Evolutionary conservation across 73 alveolate species (phyloP).

Genomic region (Symbiodinium natans): DNA sequence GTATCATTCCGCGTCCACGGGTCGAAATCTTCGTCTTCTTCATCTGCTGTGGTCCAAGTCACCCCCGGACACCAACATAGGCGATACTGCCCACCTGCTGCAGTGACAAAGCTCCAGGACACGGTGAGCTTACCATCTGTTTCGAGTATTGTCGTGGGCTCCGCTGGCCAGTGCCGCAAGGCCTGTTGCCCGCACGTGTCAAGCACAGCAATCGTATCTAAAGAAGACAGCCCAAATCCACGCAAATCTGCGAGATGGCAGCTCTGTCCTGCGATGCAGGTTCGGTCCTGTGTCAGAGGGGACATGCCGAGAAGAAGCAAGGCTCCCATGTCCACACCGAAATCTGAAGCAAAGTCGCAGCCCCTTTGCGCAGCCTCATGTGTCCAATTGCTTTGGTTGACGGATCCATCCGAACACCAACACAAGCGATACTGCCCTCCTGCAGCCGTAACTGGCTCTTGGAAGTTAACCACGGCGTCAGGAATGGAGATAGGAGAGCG

Average conservation of each 20-base stretch:
- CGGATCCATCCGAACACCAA: slow-evolving; percentile 7
- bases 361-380: too few species aligned
- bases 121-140: background rate
- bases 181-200: slow-evolving; percentile 29
- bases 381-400: background rate
- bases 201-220: slow-evolving; percentile 14
- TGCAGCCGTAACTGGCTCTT: background rate
- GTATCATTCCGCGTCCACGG: background rate
- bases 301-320: slow-evolving; percentile 32
- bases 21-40: background rate
- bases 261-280: slow-evolving; percentile 35
- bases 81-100: slow-evolving; percentile 56
- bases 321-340: slow-evolving; percentile 8
- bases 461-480: background rate
- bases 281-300: slow-evolving; percentile 14
- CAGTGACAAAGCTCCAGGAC: background rate
- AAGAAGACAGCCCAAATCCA: slow-evolving; percentile 8
- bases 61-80: slow-evolving; percentile 65
- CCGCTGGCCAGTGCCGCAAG: slow-evolving; percentile 7
- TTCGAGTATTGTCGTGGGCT: background rate
- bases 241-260: slow-evolving; percentile 19
- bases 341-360: slow-evolving; percentile 22
- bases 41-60: background rate
- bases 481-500: background rate
- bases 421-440: slow-evolving; percentile 55